Conservation (phyloP, 768 basidiomycete genomes). For the Boletus reticulatus region DNA sequence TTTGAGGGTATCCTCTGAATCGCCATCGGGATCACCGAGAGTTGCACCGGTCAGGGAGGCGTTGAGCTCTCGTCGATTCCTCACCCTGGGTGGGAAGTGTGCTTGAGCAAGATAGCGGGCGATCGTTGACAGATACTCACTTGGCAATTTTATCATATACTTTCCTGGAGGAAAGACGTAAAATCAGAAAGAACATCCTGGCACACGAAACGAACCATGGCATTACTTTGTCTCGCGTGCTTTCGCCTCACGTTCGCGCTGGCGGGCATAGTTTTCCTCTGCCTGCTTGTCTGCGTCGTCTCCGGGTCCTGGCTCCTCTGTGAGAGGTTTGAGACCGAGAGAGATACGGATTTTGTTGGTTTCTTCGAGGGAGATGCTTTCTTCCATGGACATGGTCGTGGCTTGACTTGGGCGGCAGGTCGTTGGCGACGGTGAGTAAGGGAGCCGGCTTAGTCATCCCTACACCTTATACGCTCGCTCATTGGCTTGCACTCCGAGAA, state of each 20-base stretch:
- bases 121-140: constrained; percentile 55
- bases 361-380: constrained; percentile 89
- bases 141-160: constrained; percentile 79
- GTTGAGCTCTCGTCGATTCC: constrained; percentile 91
- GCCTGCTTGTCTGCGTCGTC: constrained; percentile 80
- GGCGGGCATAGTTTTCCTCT: constrained; percentile 79
- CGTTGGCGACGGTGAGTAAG: no score
- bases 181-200: constrained; percentile 17
- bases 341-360: constrained; percentile 95
- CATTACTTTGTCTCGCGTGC: constrained; percentile 77
- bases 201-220: constrained; percentile 18
- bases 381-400: constrained; percentile 66
- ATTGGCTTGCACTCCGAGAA: no score
- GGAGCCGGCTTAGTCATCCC: neutral
- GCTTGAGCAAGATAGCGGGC: constrained; percentile 37
- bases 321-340: constrained; percentile 90
- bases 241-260: constrained; percentile 65
- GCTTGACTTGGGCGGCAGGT: neutral
- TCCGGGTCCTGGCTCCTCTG: constrained; percentile 71
- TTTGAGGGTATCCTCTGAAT: constrained; percentile 74
- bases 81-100: constrained; percentile 64
- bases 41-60: constrained; percentile 90
- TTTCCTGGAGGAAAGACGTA: constrained; percentile 44
- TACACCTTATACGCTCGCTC: no score
- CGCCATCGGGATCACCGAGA: constrained; percentile 82